Evolutionary conservation across 305 asterid genomes (phyloP).

Genomic region (Rubia tinctorum): DNA sequence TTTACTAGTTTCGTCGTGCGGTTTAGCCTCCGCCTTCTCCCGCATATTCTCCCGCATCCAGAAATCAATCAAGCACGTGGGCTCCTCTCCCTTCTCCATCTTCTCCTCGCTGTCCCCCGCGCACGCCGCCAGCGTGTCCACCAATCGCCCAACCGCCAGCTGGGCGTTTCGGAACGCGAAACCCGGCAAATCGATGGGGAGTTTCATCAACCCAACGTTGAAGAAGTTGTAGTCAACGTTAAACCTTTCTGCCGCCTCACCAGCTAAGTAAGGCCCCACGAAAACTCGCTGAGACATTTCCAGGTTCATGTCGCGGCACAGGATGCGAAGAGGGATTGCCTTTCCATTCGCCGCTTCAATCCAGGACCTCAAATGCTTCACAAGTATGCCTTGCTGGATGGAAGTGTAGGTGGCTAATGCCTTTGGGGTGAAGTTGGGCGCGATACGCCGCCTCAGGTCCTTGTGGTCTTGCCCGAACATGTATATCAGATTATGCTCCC

Average conservation of each 20-base stretch:
- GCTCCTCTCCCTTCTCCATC: constrained; percentile 4
- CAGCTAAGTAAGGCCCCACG: constrained; percentile 10
- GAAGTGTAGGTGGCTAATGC: constrained; percentile 9
- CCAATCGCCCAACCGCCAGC: constrained; percentile 1
- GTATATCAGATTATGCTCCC: constrained; percentile 12
- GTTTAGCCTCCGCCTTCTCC: neutral
- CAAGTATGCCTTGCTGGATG: constrained; percentile 9
- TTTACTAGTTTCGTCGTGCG: neutral
- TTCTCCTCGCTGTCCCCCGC: constrained; percentile 8
- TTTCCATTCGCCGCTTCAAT: neutral
- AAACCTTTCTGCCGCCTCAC: constrained; percentile 2
- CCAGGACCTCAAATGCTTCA: constrained; percentile 5
- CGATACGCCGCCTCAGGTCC: constrained; percentile 9
- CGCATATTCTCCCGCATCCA: constrained; percentile 12
- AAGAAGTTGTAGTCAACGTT: constrained; percentile 11
- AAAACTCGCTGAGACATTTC: constrained; percentile 5
- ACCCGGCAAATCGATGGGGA: constrained; percentile 9
- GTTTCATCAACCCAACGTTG: constrained; percentile 11
- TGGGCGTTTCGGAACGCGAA: constrained; percentile 6
- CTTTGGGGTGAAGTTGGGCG: neutral
- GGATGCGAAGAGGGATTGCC: constrained; percentile 9
- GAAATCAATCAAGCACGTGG: constrained; percentile 10
- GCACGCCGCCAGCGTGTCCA: constrained; percentile 1
- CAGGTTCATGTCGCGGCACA: constrained; percentile 8
- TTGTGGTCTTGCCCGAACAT: constrained; percentile 14